Evolutionary conservation across 129 eudicot species (phyloP), one percentile per base, ranked within the genome.

Genomic region (Mikania micrantha): DNA sequence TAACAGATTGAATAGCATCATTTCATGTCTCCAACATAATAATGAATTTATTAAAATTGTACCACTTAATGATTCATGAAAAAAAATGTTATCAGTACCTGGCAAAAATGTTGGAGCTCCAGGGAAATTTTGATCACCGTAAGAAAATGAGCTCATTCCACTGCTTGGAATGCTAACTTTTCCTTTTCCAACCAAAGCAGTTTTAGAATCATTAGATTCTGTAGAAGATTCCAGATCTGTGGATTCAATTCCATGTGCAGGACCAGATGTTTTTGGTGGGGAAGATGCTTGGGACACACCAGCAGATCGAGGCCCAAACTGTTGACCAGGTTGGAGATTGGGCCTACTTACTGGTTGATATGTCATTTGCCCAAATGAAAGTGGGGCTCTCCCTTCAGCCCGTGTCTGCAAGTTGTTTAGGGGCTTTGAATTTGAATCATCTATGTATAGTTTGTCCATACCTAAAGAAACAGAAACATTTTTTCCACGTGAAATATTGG

Each of bases 61-160:
- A 48, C 22, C 3, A 27, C 7, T 21, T 22, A 4, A 25, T 25
- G 60, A 24, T 24, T 54, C 17, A 25, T 20, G 40, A 36, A 39
- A n/a, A n/a, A 12, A n/a, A 19, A 29, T 52, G 31, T 57, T 60
- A 66, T 28, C 57, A 54, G 44, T 75, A 86, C 99, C 95, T 78
- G 94, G 96, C 73, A 91, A 81, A 68, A 91, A 91, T 7, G 90
- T 69, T 9, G 92, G 88, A 44, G 82, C 72, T 34, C 74, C 78
- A 36, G 95, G 78, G 20, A 89, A 83, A 66, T 94, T 89, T 16
- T 69, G 90, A 79, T 94, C 99, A 28, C 94, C 72, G 85, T 76
- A 93, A 21, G 86, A 50, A 79, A 84, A 81, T 5, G 99, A 67
- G 60, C 85, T 90, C 85, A 80, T 84, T 63, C 92, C 95, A 40